phyloP scores from a whole-genome alignment of 192 early-diverging fungal genomes.

The Coemansia sp. region DNA sequence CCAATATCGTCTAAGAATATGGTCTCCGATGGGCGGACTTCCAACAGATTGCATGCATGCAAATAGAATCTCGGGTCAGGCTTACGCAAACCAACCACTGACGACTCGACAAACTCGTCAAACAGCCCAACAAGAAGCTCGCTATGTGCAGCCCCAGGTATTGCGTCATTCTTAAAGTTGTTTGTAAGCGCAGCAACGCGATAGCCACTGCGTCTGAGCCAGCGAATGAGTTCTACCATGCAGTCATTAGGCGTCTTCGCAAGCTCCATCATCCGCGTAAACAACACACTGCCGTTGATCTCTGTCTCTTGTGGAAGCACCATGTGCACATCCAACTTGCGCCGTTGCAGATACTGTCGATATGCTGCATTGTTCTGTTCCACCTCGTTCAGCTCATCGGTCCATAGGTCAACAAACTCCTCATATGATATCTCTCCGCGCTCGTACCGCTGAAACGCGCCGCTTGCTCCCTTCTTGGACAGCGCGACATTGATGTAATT shows the following conservation, averaged over 20 bases:
- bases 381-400: conserved; percentile 42
- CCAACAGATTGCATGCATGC: conserved; percentile 69
- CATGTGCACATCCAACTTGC: conserved; percentile 26
- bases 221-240: conserved; percentile 30
- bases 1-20: conserved; percentile 89
- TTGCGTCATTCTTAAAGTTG: conserved; percentile 61
- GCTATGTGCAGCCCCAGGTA: conserved; percentile 19
- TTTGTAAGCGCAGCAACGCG: conserved; percentile 82
- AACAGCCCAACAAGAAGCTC: conserved; percentile 56
- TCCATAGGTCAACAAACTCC: conserved; percentile 33
- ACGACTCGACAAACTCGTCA: conserved; percentile 74
- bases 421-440: conserved; percentile 37
- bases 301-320: conserved; percentile 20
- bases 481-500: conserved; percentile 87
- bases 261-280: conserved; percentile 38
- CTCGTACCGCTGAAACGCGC: conserved; percentile 62
- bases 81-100: conserved; percentile 75
- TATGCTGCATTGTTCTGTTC: conserved; percentile 42
- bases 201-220: conserved; percentile 55
- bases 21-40: conserved; percentile 63
- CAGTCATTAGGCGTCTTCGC: conserved; percentile 19
- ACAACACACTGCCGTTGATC: conserved; percentile 31
- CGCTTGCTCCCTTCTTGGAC: conserved; percentile 42
- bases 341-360: conserved; percentile 29
- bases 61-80: conserved; percentile 75